Conservation (phyloP, 768 basidiomycete genomes). For the Piloderma croceum region DNA sequence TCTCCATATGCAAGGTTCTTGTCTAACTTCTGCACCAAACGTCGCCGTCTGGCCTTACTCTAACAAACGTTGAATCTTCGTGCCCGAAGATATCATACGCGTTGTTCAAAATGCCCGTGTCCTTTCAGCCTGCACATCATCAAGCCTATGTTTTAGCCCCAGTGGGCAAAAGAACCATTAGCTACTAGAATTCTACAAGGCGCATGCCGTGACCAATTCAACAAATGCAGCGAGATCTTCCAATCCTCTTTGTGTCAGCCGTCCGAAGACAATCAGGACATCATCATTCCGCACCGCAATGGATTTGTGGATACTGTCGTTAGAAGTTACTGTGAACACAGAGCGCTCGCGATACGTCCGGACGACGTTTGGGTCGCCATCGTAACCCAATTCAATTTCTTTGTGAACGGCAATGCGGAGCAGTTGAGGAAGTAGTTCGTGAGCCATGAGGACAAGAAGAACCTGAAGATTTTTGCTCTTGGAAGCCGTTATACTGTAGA, state of each 20-base stretch:
- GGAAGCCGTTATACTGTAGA: constrained; percentile 24
- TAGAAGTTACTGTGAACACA: constrained; percentile 30
- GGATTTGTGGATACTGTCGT: constrained; percentile 31
- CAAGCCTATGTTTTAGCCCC: too few species aligned
- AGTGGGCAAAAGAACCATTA: too few species aligned
- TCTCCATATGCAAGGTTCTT: too few species aligned
- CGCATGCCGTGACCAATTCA: too few species aligned
- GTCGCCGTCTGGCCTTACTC: too few species aligned
- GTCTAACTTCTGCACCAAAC: too few species aligned
- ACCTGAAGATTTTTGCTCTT: constrained; percentile 18
- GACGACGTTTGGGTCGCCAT: constrained; percentile 48
- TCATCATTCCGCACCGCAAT: constrained; percentile 10
- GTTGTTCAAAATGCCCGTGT: too few species aligned
- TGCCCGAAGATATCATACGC: too few species aligned
- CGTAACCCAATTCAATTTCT: constrained; percentile 32
- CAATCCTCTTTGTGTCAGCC: not conserved
- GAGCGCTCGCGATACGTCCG: constrained; percentile 37
- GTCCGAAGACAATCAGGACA: not conserved
- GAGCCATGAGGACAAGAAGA: constrained; percentile 27
- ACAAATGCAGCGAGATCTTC: not conserved
- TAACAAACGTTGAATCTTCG: too few species aligned
- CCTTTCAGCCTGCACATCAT: too few species aligned
- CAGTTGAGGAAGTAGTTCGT: constrained; percentile 30
- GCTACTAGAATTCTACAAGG: too few species aligned
- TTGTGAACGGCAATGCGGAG: constrained; percentile 26